These are phyloP conservation scores for Solanum okadae DNA, from an alignment of 257 asterid species.

Conservation along the genomic window DNA sequence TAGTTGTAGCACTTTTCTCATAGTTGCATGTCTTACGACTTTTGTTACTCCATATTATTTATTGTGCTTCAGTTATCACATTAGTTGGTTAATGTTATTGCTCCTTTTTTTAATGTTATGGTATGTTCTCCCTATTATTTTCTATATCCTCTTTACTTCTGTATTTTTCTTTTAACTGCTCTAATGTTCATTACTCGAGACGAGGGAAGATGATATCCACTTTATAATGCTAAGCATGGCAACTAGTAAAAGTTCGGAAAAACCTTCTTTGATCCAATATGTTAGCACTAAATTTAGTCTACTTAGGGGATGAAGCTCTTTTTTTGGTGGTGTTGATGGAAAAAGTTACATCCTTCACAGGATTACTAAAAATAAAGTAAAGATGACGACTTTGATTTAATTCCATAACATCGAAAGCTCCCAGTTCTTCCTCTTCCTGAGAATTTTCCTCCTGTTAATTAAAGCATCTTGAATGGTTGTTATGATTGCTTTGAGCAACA, in stretches of 20 bases:
- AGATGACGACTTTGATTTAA: not conserved
- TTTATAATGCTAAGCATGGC: not conserved
- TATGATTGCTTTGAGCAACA: not conserved
- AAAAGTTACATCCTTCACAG: not conserved
- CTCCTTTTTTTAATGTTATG: not conserved
- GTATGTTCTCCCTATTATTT: not conserved
- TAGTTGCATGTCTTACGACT: not conserved
- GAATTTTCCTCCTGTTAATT: not conserved
- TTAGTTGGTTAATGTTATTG: not conserved
- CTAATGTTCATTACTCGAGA: not conserved
- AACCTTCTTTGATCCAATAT: not conserved
- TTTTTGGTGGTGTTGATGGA: not conserved
- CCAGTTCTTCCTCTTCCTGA: not conserved
- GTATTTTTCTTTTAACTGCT: not conserved
- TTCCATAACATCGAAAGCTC: not conserved
- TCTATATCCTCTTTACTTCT: not conserved
- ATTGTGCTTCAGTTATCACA: not conserved
- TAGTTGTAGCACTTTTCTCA: not conserved
- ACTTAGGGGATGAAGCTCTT: not conserved
- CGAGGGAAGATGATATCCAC: not conserved
- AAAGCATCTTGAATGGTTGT: not conserved
- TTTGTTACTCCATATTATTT: not conserved
- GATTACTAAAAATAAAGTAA: not conserved
- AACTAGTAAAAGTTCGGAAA: not conserved
- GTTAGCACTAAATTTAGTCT: not conserved